These are phyloP conservation scores for Suhomyces sp. DNA, from an alignment of 805 yeast genomes.

Conservation along the genomic window DNA sequence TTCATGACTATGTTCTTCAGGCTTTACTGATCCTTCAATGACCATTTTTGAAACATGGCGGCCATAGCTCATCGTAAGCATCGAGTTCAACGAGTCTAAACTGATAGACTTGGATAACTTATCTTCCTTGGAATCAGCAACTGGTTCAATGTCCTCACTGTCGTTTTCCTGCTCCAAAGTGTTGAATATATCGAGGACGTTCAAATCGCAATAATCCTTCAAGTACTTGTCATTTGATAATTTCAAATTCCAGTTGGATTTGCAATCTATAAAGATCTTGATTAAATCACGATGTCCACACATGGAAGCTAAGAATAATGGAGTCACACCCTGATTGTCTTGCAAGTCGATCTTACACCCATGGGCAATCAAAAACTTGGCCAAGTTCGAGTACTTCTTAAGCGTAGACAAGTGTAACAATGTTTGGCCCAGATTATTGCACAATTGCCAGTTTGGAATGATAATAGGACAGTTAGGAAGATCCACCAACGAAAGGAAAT, in stretches of 20 bases:
- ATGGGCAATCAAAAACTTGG: conserved; percentile 61
- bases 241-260: conserved; percentile 53
- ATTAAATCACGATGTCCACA: conserved; percentile 70
- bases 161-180: conserved; percentile 18
- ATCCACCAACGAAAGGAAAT: conserved; percentile 57
- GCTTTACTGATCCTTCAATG: conserved; percentile 13
- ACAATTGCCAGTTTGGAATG: conserved; percentile 74
- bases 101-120: conserved; percentile 29
- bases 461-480: conserved; percentile 60
- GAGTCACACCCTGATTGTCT: conserved; percentile 81
- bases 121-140: conserved; percentile 11
- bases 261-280: conserved; percentile 57
- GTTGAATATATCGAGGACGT: conserved; percentile 41
- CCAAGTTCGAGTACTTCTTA: conserved; percentile 64
- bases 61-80: conserved; percentile 38
- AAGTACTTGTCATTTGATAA: conserved; percentile 48
- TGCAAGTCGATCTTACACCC: conserved; percentile 65
- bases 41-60: conserved; percentile 42
- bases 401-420: conserved; percentile 82
- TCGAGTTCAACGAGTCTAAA: conserved; percentile 39
- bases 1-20: conserved; percentile 1
- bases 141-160: conserved; percentile 6
- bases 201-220: conserved; percentile 43
- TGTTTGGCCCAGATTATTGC: conserved; percentile 82
- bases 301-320: conserved; percentile 82